Base-by-base conservation (phyloP, 129 eudicot genomes). In the Deinandra increscens region DNA sequence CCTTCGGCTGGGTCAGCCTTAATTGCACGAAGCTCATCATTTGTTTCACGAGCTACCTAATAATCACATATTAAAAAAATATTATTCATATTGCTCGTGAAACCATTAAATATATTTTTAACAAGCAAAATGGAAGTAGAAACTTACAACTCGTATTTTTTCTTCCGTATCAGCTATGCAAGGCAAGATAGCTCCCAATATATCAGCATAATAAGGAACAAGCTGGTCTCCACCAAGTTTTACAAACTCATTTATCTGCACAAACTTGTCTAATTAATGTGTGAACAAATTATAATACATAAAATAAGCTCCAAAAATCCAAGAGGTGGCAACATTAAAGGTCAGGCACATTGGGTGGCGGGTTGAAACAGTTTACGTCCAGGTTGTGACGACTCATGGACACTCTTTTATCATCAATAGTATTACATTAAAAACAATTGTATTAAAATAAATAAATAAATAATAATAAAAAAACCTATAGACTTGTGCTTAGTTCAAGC, bases 141-240 rank as follows among this genome's bases (percentile, higher is more conserved):
- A 64, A 79, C 98, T 83, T 83, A 88, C 98, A 68, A 84, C 91
- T 84, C 91, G 82, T 74, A 88, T 92, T 76, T 83, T 92, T 73
- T 92, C 98, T 89, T 89, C 98, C 69, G 83, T 84, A 76, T 92
- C 98, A 33, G 98, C 88, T 72, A 92, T 92, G 81, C 95, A 89
- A 59, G 98, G 96, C 65, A 92, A 79, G 77, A 89, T 92, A 66
- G 98, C 96, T 68, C 98, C 96, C 64, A 92, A 80, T 66, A 92
- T 92, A 86, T 83, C 96, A 46, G 98, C 95, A 83, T 92, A 92
- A 80, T 92, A 85, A 51, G 98, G 95, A 77, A 92, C 89, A 64
- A 92, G 86, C 62, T 88, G 96, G 75, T 88, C 96, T 54, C 95
- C 96, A 45, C 96, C 96, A 72, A 92, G 96, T 77, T 88, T 92